These are phyloP conservation scores for Gracilaria caudata DNA, from an alignment of 23 red algal genomes.

Conservation along the genomic window DNA sequence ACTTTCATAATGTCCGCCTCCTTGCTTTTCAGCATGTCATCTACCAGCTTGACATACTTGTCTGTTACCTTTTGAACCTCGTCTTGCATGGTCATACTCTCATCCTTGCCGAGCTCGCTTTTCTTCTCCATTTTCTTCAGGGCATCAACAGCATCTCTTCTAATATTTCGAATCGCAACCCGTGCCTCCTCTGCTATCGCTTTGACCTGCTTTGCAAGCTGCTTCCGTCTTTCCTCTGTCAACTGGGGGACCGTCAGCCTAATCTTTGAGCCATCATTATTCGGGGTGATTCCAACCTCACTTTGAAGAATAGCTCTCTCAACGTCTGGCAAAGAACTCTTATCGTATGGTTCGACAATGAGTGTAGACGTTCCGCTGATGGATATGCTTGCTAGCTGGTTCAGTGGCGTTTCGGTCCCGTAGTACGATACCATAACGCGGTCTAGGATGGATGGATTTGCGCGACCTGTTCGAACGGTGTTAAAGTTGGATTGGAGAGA, in stretches of 20 bases:
- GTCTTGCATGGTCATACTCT: constrained; percentile 87
- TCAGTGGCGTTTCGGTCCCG: constrained; percentile 92
- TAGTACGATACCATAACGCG: constrained; percentile 93
- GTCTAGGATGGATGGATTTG: constrained; percentile 80
- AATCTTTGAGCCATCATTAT: constrained; percentile 86
- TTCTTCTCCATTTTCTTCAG: constrained; percentile 97
- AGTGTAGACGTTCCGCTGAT: constrained; percentile 76
- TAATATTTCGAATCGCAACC: constrained; percentile 93
- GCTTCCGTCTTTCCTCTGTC: constrained; percentile 87
- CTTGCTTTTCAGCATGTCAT: constrained; percentile 83
- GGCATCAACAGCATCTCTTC: constrained; percentile 85
- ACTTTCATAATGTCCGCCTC: constrained; percentile 97
- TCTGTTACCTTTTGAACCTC: constrained; percentile 91
- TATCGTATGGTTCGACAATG: constrained; percentile 90
- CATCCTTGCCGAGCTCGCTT: constrained; percentile 89
- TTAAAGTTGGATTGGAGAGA: constrained; percentile 81
- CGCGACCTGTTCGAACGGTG: constrained; percentile 92
- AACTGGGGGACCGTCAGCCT: constrained; percentile 88
- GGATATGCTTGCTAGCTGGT: constrained; percentile 86
- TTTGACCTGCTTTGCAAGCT: constrained; percentile 93
- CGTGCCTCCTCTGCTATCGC: constrained; percentile 93
- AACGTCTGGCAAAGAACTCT: constrained; percentile 76
- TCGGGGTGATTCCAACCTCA: constrained; percentile 93
- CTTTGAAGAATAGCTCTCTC: constrained; percentile 84
- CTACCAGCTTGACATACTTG: constrained; percentile 85